Evolutionary conservation across 176 grass and related monocot genomes (phyloP).

Genomic region (Rhynchospora breviuscula): DNA sequence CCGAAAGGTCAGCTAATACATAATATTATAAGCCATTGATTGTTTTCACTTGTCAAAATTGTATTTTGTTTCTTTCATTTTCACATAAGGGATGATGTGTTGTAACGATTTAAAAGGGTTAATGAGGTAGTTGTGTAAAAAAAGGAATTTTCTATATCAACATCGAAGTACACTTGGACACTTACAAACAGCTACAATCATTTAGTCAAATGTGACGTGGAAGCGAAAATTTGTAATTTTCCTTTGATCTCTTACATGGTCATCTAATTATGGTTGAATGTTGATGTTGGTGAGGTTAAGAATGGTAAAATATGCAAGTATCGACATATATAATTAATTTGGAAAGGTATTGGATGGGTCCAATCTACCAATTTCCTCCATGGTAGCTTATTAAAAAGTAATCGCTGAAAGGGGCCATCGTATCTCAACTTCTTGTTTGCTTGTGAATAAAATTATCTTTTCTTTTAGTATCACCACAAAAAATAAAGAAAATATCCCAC

Average conservation of each 20-base stretch:
- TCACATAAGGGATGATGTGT: background rate
- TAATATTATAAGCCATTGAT: background rate
- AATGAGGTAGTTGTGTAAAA: background rate
- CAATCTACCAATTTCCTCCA: background rate
- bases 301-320: background rate
- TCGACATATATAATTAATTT: slow-evolving; percentile 14
- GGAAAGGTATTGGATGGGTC: slow-evolving; percentile 17
- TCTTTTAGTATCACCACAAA: background rate
- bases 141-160: background rate
- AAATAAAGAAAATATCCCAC: background rate
- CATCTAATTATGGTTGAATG: background rate
- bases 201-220: background rate
- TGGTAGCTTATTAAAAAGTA: background rate
- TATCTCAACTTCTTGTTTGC: slow-evolving; percentile 18
- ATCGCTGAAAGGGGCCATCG: background rate
- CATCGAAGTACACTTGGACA: background rate
- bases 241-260: background rate
- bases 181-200: background rate
- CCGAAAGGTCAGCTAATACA: too few relatives aligned
- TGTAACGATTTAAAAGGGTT: background rate
- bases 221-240: background rate
- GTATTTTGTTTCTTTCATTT: background rate
- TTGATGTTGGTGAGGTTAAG: background rate
- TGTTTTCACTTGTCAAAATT: background rate
- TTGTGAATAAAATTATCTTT: slow-evolving; percentile 2